Percentiles rank a stretch among this genome's conserved stretches.
These are phyloP conservation scores for Ceratobasidium sp. DNA, from an alignment of 1,284 basidiomycete genomes.

Conservation along the genomic window DNA sequence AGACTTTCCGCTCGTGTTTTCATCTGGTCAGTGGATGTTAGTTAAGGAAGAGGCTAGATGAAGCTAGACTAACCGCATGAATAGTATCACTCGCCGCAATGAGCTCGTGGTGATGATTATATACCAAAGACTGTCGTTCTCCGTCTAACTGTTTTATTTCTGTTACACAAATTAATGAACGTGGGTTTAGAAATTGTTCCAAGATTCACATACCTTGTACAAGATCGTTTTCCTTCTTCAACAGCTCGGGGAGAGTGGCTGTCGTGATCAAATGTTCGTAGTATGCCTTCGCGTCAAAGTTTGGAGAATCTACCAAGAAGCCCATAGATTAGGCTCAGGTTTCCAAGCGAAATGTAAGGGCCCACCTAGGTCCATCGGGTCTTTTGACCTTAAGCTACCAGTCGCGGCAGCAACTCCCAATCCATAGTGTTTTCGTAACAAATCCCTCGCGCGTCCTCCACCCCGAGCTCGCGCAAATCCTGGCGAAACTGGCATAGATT, in stretches of 20 bases:
- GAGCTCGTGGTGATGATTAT: conserved; percentile 94
- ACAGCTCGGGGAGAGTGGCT: conserved; percentile 71
- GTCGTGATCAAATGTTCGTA: conserved; percentile 87
- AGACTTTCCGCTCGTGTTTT: conserved; percentile 83
- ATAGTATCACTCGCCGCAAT: conserved; percentile 94
- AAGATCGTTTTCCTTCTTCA: conserved; percentile 82
- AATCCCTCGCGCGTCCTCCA: conserved; percentile 68
- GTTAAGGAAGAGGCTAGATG: neutral
- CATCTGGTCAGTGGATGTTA: conserved; percentile 64
- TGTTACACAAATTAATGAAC: conserved; percentile 49
- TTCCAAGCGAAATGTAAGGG: neutral
- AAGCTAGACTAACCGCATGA: conserved; percentile 67
- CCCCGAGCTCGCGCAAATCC: conserved; percentile 8
- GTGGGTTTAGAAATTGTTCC: conserved; percentile 19
- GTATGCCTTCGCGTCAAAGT: conserved; percentile 81
- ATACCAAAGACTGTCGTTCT: conserved; percentile 89
- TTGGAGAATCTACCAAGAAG: conserved; percentile 69
- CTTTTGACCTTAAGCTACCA: conserved; percentile 63
- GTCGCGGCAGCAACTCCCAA: conserved; percentile 75
- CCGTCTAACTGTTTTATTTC: conserved; percentile 89
- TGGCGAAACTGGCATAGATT: conserved; percentile 20
- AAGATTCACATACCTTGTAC: conserved; percentile 62
- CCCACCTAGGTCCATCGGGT: conserved; percentile 84
- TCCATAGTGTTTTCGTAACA: conserved; percentile 85
- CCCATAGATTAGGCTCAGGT: neutral